A percentile compares a stretch with the other conserved stretches of the same genome.
Evolutionary conservation across 441 rosid genomes (phyloP).

Genomic region (Pelargonium myrrhifolium): DNA sequence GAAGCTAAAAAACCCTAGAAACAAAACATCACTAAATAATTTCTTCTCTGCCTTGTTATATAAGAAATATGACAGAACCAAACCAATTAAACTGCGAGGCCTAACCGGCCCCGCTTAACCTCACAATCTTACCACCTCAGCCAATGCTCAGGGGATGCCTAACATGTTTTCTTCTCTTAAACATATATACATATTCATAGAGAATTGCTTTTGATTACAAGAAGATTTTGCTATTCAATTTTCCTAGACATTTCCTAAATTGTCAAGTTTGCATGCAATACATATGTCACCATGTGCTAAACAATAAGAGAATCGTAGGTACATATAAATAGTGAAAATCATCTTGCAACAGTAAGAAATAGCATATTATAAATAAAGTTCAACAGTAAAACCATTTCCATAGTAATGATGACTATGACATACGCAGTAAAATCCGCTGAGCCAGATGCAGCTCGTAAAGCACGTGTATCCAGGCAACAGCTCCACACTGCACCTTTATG

Average conservation of each 20-base stretch:
- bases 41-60: not conserved
- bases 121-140: not conserved
- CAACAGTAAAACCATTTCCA: not conserved
- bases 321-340: not conserved
- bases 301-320: not conserved
- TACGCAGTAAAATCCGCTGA: constrained; percentile 96
- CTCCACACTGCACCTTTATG: constrained; percentile 99
- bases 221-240: not conserved
- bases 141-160: not conserved
- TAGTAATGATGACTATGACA: constrained; percentile 13
- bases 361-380: not conserved
- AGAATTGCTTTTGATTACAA: not conserved
- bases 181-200: not conserved
- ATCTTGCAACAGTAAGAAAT: not conserved
- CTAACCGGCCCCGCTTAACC: not conserved
- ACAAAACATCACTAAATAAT: not conserved
- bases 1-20: not conserved
- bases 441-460: constrained; percentile 83
- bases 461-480: constrained; percentile 77
- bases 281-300: not conserved
- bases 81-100: not conserved
- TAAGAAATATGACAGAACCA: not conserved
- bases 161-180: not conserved
- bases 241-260: not conserved
- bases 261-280: not conserved